Evolutionary conservation across 768 basidiomycete species (phyloP).

Genomic region (Hydnomerulius pinastri): DNA sequence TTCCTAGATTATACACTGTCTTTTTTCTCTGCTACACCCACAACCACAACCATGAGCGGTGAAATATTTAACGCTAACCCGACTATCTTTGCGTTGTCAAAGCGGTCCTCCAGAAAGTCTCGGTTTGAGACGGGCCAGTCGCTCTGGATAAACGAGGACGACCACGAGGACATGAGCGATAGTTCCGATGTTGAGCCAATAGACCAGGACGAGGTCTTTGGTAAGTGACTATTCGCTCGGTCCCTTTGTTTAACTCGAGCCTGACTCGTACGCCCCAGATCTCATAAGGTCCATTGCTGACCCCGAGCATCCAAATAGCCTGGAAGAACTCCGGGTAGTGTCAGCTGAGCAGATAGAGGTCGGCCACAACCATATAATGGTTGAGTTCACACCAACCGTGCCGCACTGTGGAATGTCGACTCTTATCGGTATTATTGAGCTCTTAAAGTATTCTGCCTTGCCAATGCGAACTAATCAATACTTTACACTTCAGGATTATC

Average conservation of each 20-base stretch:
- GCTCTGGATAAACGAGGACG: conserved; percentile 61
- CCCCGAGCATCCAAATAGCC: conserved; percentile 91
- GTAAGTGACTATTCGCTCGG: conserved; percentile 40
- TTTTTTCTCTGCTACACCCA: no score
- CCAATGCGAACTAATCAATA: background rate
- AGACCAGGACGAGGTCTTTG: conserved; percentile 92
- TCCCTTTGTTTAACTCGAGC: background rate
- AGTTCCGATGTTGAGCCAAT: conserved; percentile 61
- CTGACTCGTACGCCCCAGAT: conserved; percentile 48
- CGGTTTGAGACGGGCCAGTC: conserved; percentile 45
- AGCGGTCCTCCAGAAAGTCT: conserved; percentile 44
- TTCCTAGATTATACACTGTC: no score
- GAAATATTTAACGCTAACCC: conserved; percentile 91
- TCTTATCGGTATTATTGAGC: conserved; percentile 68
- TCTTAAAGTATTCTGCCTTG: background rate
- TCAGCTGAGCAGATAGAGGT: conserved; percentile 82
- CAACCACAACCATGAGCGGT: conserved; percentile 42
- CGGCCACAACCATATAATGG: conserved; percentile 63
- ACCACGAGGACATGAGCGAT: conserved; percentile 38
- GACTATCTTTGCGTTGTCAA: conserved; percentile 64
- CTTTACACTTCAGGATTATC: conserved; percentile 66
- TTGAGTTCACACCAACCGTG: conserved; percentile 97
- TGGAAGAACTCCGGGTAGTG: conserved; percentile 95
- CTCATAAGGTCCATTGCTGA: conserved; percentile 91
- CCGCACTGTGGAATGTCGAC: conserved; percentile 99